Conservation (phyloP, 371 early-diverging fungal genomes). For the Mortierella sp. region DNA sequence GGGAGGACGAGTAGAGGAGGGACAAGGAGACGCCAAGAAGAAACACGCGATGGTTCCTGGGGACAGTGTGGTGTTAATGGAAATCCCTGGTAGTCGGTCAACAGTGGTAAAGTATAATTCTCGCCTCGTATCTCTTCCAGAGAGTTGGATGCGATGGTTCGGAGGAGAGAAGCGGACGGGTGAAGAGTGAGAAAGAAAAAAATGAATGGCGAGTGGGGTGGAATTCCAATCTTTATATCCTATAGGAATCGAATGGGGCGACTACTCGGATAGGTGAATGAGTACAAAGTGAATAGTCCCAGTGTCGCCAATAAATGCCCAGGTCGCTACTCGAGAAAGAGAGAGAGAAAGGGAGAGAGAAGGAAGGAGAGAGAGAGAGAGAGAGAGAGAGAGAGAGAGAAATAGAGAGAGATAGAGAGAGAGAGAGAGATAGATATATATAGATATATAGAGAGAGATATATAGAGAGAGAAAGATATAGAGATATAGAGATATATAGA, state of each 20-base stretch:
- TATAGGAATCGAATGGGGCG: constrained; percentile 6
- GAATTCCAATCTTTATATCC: constrained; percentile 51
- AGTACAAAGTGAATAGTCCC: background rate
- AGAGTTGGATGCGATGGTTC: too few species aligned
- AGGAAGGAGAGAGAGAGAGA: background rate
- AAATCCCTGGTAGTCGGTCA: too few species aligned
- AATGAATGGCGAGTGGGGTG: background rate
- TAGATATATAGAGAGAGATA: too few species aligned
- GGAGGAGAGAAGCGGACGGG: too few species aligned
- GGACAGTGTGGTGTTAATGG: too few species aligned
- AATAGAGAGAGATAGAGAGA: background rate
- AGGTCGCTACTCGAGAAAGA: background rate
- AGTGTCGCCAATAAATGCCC: background rate
- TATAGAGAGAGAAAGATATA: background rate
- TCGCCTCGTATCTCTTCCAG: too few species aligned
- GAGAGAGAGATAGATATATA: background rate
- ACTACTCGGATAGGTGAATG: background rate
- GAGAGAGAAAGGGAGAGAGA: background rate
- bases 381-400: background rate
- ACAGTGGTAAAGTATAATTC: too few species aligned
- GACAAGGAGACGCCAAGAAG: too few species aligned
- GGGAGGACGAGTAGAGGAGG: too few species aligned
- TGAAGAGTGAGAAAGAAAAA: too few species aligned
- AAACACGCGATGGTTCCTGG: too few species aligned
- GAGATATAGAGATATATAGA: background rate